These are phyloP conservation scores for Paracamarosporium sp. DNA, from an alignment of 2,329 filamentous ascomycete species.

Conservation along the genomic window DNA sequence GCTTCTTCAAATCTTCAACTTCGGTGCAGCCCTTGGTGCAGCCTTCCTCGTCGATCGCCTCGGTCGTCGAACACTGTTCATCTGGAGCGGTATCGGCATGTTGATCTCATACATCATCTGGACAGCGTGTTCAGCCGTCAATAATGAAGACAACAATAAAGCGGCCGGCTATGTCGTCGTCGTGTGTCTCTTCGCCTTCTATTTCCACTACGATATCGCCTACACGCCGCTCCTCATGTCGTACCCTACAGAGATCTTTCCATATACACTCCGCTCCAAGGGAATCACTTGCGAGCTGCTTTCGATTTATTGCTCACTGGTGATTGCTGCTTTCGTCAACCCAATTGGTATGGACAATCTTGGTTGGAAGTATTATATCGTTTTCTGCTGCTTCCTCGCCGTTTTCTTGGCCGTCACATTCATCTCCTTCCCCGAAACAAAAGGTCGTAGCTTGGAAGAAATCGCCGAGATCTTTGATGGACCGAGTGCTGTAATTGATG, in stretches of 20 bases:
- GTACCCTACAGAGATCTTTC: conserved; percentile 42
- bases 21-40: neutral
- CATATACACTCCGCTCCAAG: conserved; percentile 29
- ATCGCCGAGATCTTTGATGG: conserved; percentile 52
- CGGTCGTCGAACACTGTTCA: conserved; percentile 53
- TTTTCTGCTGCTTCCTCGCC: conserved; percentile 58
- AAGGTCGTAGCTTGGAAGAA: conserved; percentile 61
- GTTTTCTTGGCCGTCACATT: conserved; percentile 59
- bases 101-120: conserved; percentile 49
- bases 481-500: neutral
- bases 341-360: conserved; percentile 21
- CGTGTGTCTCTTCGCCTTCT: conserved; percentile 14
- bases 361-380: conserved; percentile 37
- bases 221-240: conserved; percentile 36
- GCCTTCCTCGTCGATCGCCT: conserved; percentile 42
- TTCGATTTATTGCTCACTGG: conserved; percentile 52
- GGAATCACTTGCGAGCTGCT: conserved; percentile 36
- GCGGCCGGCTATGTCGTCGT: conserved; percentile 12
- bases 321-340: conserved; percentile 49
- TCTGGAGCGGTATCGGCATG: conserved; percentile 52
- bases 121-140: conserved; percentile 47
- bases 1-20: conserved; percentile 49
- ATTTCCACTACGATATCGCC: conserved; percentile 32
- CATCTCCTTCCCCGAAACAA: conserved; percentile 65
- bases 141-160: neutral